phyloP scores from a whole-genome alignment of 345 rosid species.

The Alliaria petiolata region DNA sequence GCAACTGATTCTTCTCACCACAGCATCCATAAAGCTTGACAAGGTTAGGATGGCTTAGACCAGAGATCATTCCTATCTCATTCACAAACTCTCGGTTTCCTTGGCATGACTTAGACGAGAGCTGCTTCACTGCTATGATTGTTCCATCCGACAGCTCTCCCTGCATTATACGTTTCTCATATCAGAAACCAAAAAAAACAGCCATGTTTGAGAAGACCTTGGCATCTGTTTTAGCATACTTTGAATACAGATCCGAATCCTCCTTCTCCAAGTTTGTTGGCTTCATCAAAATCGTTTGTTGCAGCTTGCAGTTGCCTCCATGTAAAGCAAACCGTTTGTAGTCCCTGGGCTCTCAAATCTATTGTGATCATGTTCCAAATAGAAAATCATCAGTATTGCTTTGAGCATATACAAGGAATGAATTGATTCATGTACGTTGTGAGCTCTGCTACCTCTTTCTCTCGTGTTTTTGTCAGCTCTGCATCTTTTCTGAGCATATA shows the following conservation, averaged over 20 bases:
- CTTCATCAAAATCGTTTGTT: constrained; percentile 19
- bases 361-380: neutral
- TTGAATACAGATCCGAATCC: constrained; percentile 31
- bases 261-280: constrained; percentile 32
- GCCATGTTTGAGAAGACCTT: neutral
- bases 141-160: constrained; percentile 23
- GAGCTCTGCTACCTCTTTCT: neutral
- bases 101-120: constrained; percentile 39
- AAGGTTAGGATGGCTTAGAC: constrained; percentile 39
- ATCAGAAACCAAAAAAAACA: neutral
- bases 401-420: no score
- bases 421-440: neutral
- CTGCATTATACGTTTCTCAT: constrained; percentile 10
- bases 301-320: constrained; percentile 28
- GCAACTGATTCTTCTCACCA: constrained; percentile 32
- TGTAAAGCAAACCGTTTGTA: constrained; percentile 12
- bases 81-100: constrained; percentile 40
- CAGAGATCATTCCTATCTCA: constrained; percentile 40
- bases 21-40: constrained; percentile 43
- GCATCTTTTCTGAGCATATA: constrained; percentile 27
- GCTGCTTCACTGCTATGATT: constrained; percentile 34
- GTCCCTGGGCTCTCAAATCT: neutral
- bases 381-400: neutral
- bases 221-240: neutral
- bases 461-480: neutral